Evolutionary conservation across 768 basidiomycete species (phyloP), one percentile per base, ranked within the genome.

Genomic region (Mycena alexandri): DNA sequence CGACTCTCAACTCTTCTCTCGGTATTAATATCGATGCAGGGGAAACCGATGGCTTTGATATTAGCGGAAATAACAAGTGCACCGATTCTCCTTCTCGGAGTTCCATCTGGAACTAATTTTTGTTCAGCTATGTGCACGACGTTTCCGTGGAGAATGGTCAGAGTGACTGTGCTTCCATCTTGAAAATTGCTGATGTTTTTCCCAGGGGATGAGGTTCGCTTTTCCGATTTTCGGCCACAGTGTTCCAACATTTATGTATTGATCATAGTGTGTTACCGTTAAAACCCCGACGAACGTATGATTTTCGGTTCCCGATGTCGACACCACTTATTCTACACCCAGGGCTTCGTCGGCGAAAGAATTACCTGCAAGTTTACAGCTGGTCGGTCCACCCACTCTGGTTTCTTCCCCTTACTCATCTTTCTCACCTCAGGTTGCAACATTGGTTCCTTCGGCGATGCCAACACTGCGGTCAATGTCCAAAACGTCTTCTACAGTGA

Each of bases 111-210:
- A 41, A 33, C 38, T 51, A 14, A 52, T 9, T 17, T 9, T n/a
- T 17, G 24, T 6, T 3, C 33, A 75, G 77, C 58, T 73, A 72
- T 43, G 75, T 81, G 24, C 78, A 79, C 52, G 78, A 80, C 41
- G 73, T 79, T 50, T 70, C 72, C 8, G 76, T 81, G 24, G 78
- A 78, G 59, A 78, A 75, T 50, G 77, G 73, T 24, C 72, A 75
- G 43, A 74, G 5, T 25, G 5, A 3, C 29, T 19, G n/a, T 24
- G 11, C 2, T 36, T n/a, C 33, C 16, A 12, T 36, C 0, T 44
- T 24, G 2, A 12, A 22, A 21, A 29, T 16, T 33, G 16, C 21
- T 57, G 16, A 64, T 19, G 0, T 12, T 51, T 36, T 2, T 16
- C 33, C 6, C 55, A 64, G 63, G 63, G 11, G 66, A 67, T 22